phyloP scores from a whole-genome alignment of 306 rosid species.

The Lathyrus oleraceus region DNA sequence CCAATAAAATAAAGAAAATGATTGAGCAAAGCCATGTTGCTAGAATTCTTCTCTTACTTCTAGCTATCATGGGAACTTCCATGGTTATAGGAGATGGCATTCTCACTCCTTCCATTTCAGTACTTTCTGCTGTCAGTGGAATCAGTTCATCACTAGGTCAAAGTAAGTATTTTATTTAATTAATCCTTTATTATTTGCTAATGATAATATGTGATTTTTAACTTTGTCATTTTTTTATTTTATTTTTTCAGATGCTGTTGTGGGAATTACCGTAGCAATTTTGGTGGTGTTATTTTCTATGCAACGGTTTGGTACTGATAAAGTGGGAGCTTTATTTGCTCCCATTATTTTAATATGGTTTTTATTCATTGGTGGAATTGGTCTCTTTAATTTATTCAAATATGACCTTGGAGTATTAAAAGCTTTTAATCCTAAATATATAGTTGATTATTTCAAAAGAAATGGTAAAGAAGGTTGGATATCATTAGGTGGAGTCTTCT shows the following conservation, averaged over 20 bases:
- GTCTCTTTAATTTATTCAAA: conserved; percentile 47
- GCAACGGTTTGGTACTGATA: conserved; percentile 53
- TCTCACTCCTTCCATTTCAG: conserved; percentile 85
- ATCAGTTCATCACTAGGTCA: conserved; percentile 59
- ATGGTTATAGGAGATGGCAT: conserved; percentile 87
- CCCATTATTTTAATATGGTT: conserved; percentile 43
- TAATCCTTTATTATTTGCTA: background rate
- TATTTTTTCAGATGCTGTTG: conserved; percentile 36
- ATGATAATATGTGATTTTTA: background rate
- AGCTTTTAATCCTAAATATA: conserved; percentile 52
- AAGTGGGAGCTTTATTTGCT: conserved; percentile 49
- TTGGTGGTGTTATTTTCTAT: conserved; percentile 29
- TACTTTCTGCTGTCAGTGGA: conserved; percentile 80
- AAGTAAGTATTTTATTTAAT: conserved; percentile 35
- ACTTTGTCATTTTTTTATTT: background rate
- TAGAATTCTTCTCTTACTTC: conserved; percentile 41
- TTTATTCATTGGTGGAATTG: conserved; percentile 44
- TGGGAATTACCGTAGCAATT: conserved; percentile 46
- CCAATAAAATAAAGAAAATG: conserved; percentile 44
- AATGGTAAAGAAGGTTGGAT: conserved; percentile 52
- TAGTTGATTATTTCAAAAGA: conserved; percentile 48
- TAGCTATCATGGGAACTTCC: conserved; percentile 66
- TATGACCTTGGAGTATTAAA: conserved; percentile 43
- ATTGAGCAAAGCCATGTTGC: conserved; percentile 50
- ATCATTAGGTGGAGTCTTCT: conserved; percentile 53